phyloP scores from a whole-genome alignment of 116 monocot genomes.

The Phalaenopsis hybrid region DNA sequence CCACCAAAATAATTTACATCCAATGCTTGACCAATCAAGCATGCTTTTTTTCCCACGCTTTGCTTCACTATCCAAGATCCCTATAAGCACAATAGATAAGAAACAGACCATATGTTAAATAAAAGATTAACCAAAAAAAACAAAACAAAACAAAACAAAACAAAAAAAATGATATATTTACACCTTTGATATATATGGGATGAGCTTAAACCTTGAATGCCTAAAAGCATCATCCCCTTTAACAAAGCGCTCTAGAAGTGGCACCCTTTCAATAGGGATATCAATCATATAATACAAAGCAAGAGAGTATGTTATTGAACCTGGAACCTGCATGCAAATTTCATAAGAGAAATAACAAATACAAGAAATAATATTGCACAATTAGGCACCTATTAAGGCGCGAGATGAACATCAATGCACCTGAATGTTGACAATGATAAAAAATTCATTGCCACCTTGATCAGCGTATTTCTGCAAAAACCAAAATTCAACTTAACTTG shows the following conservation, averaged over 20 bases:
- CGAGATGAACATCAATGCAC: slow-evolving; percentile 13
- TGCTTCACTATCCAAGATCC: slow-evolving; percentile 95
- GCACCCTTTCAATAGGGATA: slow-evolving; percentile 54
- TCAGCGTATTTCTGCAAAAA: slow-evolving; percentile 69
- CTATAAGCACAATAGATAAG: slow-evolving; percentile 23
- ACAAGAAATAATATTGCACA: background rate
- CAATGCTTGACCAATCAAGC: slow-evolving; percentile 80
- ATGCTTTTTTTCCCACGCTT: slow-evolving; percentile 92
- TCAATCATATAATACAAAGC: slow-evolving; percentile 85
- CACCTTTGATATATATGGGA: slow-evolving; percentile 91
- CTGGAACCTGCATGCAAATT: slow-evolving; percentile 57
- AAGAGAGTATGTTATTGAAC: slow-evolving; percentile 74
- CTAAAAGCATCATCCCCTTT: slow-evolving; percentile 77
- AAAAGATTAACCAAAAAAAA: background rate
- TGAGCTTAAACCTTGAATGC: slow-evolving; percentile 93
- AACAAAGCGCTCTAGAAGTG: slow-evolving; percentile 65
- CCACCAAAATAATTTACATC: slow-evolving; percentile 82
- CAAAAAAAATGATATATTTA: background rate
- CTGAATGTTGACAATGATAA: slow-evolving; percentile 89
- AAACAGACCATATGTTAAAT: background rate
- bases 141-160: background rate
- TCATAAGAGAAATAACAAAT: background rate
- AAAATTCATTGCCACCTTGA: slow-evolving; percentile 80
- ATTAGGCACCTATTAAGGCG: background rate
- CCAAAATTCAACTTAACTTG: background rate